A percentile compares a stretch with the other conserved stretches of the same genome.
Conservation (phyloP, 768 basidiomycete species). For the Pulveroboletus sp. region DNA sequence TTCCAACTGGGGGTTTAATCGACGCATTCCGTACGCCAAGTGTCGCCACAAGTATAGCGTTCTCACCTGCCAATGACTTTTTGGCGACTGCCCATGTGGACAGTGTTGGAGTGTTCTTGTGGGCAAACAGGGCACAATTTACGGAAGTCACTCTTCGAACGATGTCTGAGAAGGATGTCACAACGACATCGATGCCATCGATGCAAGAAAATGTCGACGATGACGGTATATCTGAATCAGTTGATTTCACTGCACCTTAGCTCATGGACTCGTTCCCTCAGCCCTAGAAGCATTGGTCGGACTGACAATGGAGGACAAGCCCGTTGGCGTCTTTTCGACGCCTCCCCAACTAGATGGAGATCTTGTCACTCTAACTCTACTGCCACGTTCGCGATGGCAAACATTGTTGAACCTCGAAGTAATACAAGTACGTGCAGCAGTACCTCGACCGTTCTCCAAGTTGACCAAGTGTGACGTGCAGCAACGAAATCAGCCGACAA, state of each 20-base stretch:
- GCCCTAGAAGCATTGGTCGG: slow-evolving; percentile 71
- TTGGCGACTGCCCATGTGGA: slow-evolving; percentile 93
- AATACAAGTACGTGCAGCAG: slow-evolving; percentile 61
- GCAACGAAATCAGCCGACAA: slow-evolving; percentile 96
- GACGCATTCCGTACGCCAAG: slow-evolving; percentile 87
- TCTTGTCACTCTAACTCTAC: slow-evolving; percentile 86
- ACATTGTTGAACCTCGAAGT: slow-evolving; percentile 94
- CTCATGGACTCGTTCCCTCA: slow-evolving; percentile 27
- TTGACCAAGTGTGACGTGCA: slow-evolving; percentile 25
- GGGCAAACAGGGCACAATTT: slow-evolving; percentile 97
- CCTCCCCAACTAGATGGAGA: slow-evolving; percentile 88
- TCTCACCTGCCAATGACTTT: slow-evolving; percentile 95
- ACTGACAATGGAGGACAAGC: slow-evolving; percentile 55
- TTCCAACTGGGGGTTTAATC: slow-evolving; percentile 88
- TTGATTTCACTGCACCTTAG: neutral
- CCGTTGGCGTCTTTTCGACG: slow-evolving; percentile 69
- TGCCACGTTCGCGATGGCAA: slow-evolving; percentile 94
- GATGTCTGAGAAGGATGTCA: slow-evolving; percentile 71
- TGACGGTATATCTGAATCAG: slow-evolving; percentile 48
- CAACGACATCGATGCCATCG: slow-evolving; percentile 69
- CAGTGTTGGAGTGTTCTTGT: slow-evolving; percentile 91
- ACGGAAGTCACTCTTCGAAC: slow-evolving; percentile 76
- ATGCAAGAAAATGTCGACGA: slow-evolving; percentile 82
- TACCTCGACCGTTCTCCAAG: neutral
- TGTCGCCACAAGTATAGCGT: slow-evolving; percentile 83